Evolutionary conservation across 768 basidiomycete species (phyloP), one percentile per base, ranked within the genome.

Genomic region (Suillus luteus): DNA sequence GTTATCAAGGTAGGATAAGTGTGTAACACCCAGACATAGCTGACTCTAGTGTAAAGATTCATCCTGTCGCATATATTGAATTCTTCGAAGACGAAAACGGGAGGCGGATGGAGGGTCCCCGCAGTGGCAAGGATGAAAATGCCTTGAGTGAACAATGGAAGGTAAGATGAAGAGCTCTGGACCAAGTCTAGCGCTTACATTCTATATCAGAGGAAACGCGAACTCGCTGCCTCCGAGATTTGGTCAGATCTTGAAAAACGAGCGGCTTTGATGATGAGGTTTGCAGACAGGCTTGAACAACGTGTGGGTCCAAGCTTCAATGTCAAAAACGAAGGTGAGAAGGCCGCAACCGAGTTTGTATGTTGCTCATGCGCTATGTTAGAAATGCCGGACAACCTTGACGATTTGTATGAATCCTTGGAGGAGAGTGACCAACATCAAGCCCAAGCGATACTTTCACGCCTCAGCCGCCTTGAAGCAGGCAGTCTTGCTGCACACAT

Each of bases 61-160:
- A 89, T 70, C 89, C 93, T 1, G 69, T 96, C 46, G 95, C 89
- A 0, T 98, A 85, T 74, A 74, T 95, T n/a, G 90, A 95, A 72
- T 87, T 86, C 62, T 67, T 80, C 7, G 79, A 83, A 64, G 81
- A 79, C 24, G 75, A 77, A 61, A 73, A 83, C 65, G 85, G 90
- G 31, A 71, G 77, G 65, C 65, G 72, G 65, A 77, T 77, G n/a
- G 80, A 85, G 61, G 86, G 90, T 5, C 91, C 93, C 2, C 76
- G 88, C 72, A 85, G 83, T 63, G 86, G 86, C 68, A 84, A 78
- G 49, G 95, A 95, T 61, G 94, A 97, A 73, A 76, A 73, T 24
- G 76, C 72, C 37, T 76, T 81, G 14, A 80, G 85, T 24, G 86
- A 88, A 37, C 70, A 79, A 58, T 97, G 95, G 95, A 82, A 83